Evolutionary conservation across 805 yeast species (phyloP).

Genomic region (Teunomyces stri): DNA sequence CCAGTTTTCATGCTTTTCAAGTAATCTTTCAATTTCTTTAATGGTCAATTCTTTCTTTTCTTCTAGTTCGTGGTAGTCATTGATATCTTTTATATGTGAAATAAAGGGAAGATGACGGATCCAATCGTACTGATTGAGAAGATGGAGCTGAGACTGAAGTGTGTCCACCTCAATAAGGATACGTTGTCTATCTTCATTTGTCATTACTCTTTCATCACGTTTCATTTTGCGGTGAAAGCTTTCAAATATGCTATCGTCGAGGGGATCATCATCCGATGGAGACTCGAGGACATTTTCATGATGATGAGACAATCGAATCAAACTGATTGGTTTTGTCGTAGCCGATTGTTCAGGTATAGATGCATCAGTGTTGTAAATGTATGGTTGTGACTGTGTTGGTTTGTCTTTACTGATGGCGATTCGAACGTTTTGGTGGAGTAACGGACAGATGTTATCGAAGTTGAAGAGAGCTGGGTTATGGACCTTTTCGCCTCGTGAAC

Average conservation of each 20-base stretch:
- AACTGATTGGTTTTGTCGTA: slow-evolving; percentile 9
- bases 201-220: slow-evolving; percentile 62
- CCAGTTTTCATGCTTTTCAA: slow-evolving; percentile 39
- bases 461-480: slow-evolving; percentile 25
- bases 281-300: neutral
- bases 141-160: slow-evolving; percentile 41
- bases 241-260: slow-evolving; percentile 44
- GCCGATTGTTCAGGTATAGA: slow-evolving; percentile 7
- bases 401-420: slow-evolving; percentile 13
- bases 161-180: slow-evolving; percentile 58
- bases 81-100: slow-evolving; percentile 48
- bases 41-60: slow-evolving; percentile 53
- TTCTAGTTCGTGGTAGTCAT: slow-evolving; percentile 49
- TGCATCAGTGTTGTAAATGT: slow-evolving; percentile 14
- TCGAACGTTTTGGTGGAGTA: slow-evolving; percentile 20
- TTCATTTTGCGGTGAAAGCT: slow-evolving; percentile 58
- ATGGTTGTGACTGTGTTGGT: slow-evolving; percentile 7
- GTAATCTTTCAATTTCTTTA: slow-evolving; percentile 40
- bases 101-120: slow-evolving; percentile 41
- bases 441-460: slow-evolving; percentile 31
- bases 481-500: slow-evolving; percentile 24
- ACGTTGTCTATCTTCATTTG: slow-evolving; percentile 50
- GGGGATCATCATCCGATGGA: slow-evolving; percentile 30
- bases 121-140: slow-evolving; percentile 48
- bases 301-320: neutral